phyloP scores from a whole-genome alignment of 805 yeast genomes.

The Schwanniomyces vanrijiae region DNA sequence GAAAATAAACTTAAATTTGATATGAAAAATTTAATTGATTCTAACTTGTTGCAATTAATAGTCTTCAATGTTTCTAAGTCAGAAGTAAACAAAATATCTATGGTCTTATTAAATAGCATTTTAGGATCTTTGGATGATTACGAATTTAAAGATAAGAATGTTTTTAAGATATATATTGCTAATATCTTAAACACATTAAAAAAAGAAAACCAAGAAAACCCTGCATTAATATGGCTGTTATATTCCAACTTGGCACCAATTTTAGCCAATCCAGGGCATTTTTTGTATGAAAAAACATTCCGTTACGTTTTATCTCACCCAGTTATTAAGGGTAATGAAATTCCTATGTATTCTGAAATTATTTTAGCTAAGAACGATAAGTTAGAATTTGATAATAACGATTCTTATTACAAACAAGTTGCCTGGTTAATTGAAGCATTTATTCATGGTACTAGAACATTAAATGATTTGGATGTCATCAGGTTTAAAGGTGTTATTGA shows the following conservation, averaged over 20 bases:
- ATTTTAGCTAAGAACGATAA: slow-evolving; percentile 24
- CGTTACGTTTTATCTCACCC: slow-evolving; percentile 66
- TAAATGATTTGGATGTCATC: slow-evolving; percentile 53
- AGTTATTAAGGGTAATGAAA: slow-evolving; percentile 34
- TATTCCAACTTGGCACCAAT: slow-evolving; percentile 58
- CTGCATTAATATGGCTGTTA: slow-evolving; percentile 54
- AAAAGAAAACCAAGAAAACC: slow-evolving; percentile 15
- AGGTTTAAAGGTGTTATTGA: slow-evolving; percentile 61
- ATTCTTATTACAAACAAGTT: slow-evolving; percentile 55
- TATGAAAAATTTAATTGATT: slow-evolving; percentile 55
- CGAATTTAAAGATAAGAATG: slow-evolving; percentile 53
- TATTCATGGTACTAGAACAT: slow-evolving; percentile 43
- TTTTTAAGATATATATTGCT: slow-evolving; percentile 55
- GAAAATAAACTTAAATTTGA: slow-evolving; percentile 39
- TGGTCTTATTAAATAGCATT: slow-evolving; percentile 45
- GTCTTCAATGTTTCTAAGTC: slow-evolving; percentile 46
- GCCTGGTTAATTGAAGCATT: slow-evolving; percentile 64
- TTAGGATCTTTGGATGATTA: slow-evolving; percentile 39
- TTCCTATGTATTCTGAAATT: slow-evolving; percentile 48
- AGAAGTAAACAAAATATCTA: slow-evolving; percentile 32
- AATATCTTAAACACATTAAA: slow-evolving; percentile 41
- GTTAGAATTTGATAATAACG: slow-evolving; percentile 37
- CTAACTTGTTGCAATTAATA: slow-evolving; percentile 52
- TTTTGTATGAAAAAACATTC: slow-evolving; percentile 67
- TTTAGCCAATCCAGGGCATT: slow-evolving; percentile 68